A percentile compares a stretch with the other conserved stretches of the same genome.
phyloP scores from a whole-genome alignment of 225 moss, liverwort and hornwort species.

The Bryum argenteum region DNA sequence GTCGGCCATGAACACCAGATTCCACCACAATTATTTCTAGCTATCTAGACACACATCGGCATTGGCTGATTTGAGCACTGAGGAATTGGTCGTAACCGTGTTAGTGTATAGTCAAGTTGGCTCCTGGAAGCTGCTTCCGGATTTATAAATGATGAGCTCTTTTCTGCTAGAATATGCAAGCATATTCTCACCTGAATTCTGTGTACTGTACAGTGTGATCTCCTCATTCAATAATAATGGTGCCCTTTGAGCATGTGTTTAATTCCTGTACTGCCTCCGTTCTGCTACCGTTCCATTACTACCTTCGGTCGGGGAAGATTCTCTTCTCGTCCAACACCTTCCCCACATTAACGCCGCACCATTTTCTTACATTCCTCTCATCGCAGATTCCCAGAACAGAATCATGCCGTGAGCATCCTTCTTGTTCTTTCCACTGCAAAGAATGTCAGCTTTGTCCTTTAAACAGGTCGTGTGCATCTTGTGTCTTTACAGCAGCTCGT shows the following conservation, averaged over 20 bases:
- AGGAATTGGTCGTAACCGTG: constrained; percentile 2
- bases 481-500: too few relatives aligned
- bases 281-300: too few relatives aligned
- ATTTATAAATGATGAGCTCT: neutral
- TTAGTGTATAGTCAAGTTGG: neutral
- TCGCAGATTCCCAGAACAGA: too few relatives aligned
- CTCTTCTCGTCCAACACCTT: too few relatives aligned
- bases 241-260: neutral
- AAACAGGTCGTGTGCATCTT: too few relatives aligned
- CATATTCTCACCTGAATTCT: neutral
- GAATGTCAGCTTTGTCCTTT: too few relatives aligned
- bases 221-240: neutral
- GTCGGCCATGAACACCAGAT: constrained; percentile 16
- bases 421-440: too few relatives aligned
- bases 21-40: neutral
- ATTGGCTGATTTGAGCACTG: neutral
- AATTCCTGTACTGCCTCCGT: too few relatives aligned
- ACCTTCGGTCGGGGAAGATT: too few relatives aligned
- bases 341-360: too few relatives aligned
- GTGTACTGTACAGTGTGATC: neutral
- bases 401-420: too few relatives aligned
- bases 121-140: neutral
- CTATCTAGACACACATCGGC: neutral
- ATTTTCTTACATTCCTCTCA: too few relatives aligned
- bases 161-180: neutral